These are phyloP conservation scores for Metarhizium sp. DNA, from an alignment of 2,329 filamentous ascomycete species.

Conservation along the genomic window DNA sequence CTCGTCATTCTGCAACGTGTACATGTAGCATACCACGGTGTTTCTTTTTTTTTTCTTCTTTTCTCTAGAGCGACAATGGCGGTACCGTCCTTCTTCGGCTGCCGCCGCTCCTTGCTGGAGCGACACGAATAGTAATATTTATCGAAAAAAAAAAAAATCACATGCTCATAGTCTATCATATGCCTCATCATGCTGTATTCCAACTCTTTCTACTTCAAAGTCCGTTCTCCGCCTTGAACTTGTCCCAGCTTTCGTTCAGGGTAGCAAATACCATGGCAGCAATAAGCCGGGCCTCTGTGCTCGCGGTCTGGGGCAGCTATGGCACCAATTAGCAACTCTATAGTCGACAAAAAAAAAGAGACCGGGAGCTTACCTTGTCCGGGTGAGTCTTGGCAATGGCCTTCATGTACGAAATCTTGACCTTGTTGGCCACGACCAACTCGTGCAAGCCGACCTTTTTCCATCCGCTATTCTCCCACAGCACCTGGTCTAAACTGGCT, in stretches of 20 bases:
- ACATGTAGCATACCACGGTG: constrained; percentile 13
- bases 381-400: constrained; percentile 97
- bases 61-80: constrained; percentile 1
- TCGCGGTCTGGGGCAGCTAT: constrained; percentile 55
- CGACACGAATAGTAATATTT: not conserved
- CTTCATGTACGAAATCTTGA: constrained; percentile 98
- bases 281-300: constrained; percentile 56
- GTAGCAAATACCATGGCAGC: constrained; percentile 57
- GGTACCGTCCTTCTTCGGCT: not conserved
- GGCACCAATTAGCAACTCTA: constrained; percentile 6
- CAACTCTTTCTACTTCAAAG: constrained; percentile 28
- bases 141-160: not conserved
- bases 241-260: constrained; percentile 65
- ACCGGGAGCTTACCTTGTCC: constrained; percentile 67
- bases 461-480: constrained; percentile 92
- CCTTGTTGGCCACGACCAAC: constrained; percentile 83
- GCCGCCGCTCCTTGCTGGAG: no score
- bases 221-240: constrained; percentile 61
- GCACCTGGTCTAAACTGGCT: constrained; percentile 74
- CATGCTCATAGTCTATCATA: not conserved
- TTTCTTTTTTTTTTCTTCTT: constrained; percentile 3
- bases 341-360: no score
- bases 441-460: constrained; percentile 95
- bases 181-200: constrained; percentile 2
- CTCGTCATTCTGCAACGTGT: not conserved